Base-by-base conservation (phyloP, 805 yeast genomes). In the Kockiozyma suomiensis region DNA sequence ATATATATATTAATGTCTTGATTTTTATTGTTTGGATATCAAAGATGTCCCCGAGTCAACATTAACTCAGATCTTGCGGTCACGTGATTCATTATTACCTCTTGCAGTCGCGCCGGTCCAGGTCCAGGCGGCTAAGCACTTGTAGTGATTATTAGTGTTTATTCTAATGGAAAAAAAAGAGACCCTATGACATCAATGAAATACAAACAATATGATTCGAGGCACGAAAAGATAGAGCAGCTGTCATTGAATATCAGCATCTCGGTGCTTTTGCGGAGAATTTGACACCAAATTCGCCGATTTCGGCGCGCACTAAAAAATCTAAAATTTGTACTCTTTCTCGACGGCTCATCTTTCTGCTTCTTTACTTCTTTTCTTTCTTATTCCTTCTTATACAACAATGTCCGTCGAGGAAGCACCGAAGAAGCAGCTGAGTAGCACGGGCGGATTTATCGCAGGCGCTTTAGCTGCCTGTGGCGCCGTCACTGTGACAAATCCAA, bases 391-490 rank as follows among this genome's bases (percentile, higher is more conserved):
- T 13, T 48, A 15, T 17, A 17, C 43, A 42, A 21, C 28, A 12
- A 58, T 53, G 54, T 28, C 50, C 15, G 33, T 47, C 25, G 40
- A 19, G 30, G 40, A 38, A 15, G n/a, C 40, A 30, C 48, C 43
- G 10, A 54, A 62, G 43, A 59, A 60, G 38, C 61, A 61, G 51
- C 50, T 62, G 21, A 60, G 65, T 37, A 35, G 58, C 15, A 21
- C 50, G 19, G 65, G 66, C 17, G 96, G 97, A 1, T 90, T 92
- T 69, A 69, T 85, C 4, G 97, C 97, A 3, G 97, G 97, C 57
- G 96, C 94, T 7, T 59, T 88, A 15, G 99, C 99, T 2, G 97
- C 98, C 2, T 92, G 98, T 78, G 94, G 96, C 56, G 98, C 99
- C 0, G 99, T 94, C 47, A 93, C 97, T 0, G 86, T 93, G 72